Evolutionary conservation across 108 stramenopile species (phyloP).

Genomic region (Seminavis robusta): DNA sequence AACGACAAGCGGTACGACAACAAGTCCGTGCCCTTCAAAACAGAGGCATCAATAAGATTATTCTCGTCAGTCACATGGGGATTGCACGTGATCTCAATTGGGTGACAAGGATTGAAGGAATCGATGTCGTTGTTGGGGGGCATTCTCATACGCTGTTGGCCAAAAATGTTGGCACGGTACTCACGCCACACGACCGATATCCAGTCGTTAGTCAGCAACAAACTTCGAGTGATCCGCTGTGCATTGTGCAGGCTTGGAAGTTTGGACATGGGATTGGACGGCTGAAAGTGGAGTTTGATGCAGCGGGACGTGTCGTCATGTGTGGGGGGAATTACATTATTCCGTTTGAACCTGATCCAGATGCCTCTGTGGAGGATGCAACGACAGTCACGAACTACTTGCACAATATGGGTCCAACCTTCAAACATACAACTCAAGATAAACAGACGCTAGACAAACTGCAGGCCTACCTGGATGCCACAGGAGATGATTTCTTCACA

Average conservation of each 20-base stretch:
- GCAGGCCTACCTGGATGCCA: conserved; percentile 2
- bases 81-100: conserved; percentile 16
- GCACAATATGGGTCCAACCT: no score
- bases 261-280: conserved; percentile 20
- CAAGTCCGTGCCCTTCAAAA: conserved; percentile 14
- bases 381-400: no score
- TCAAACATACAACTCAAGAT: no score
- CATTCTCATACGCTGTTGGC: conserved; percentile 28
- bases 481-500: conserved; percentile 4
- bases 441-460: no score
- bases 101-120: conserved; percentile 24
- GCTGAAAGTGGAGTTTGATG: conserved; percentile 23
- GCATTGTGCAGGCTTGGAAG: conserved; percentile 37
- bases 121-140: conserved; percentile 37
- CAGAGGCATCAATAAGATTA: conserved; percentile 33
- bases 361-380: no score
- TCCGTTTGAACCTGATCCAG: conserved; percentile 13
- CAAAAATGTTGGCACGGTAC: not conserved
- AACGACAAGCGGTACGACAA: conserved; percentile 8
- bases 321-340: conserved; percentile 15
- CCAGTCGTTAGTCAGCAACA: no score
- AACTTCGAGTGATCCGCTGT: conserved; percentile 11
- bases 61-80: conserved; percentile 26
- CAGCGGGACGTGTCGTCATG: conserved; percentile 16
- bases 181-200: no score